These are phyloP conservation scores for Biancaea sappan DNA, from an alignment of 306 rosid genomes.

Conservation along the genomic window DNA sequence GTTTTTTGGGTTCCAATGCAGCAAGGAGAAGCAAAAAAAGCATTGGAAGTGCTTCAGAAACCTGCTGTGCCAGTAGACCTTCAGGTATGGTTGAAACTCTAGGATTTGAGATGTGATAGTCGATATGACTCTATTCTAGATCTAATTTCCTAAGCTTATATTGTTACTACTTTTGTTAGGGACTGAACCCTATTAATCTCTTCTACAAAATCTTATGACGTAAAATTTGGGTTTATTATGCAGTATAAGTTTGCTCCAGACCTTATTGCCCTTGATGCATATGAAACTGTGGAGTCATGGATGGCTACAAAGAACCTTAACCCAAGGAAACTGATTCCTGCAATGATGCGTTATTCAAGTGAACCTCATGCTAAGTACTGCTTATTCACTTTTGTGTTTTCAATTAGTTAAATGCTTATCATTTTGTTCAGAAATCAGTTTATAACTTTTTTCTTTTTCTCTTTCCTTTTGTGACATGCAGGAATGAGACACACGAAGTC, in stretches of 20 bases:
- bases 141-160: constrained; percentile 5
- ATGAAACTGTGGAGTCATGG: constrained; percentile 99
- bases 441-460: neutral
- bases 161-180: neutral
- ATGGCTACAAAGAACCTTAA: constrained; percentile 84
- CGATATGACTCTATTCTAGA: constrained; percentile 15
- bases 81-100: constrained; percentile 61
- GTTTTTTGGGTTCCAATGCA: constrained; percentile 36
- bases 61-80: constrained; percentile 81
- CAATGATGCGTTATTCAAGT: constrained; percentile 99
- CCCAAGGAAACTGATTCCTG: constrained; percentile 97
- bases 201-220: neutral
- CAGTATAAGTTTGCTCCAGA: constrained; percentile 99
- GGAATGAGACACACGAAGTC: constrained; percentile 99
- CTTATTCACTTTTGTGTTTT: constrained; percentile 33
- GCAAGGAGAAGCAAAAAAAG: constrained; percentile 98
- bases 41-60: constrained; percentile 90
- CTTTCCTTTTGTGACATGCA: constrained; percentile 45
- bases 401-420: constrained; percentile 27
- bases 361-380: constrained; percentile 97
- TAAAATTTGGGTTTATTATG: constrained; percentile 30
- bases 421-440: constrained; percentile 25
- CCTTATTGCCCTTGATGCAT: constrained; percentile 95
- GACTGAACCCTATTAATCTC: constrained; percentile 19
- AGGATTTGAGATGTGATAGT: constrained; percentile 8